Evolutionary conservation across 2,329 filamentous ascomycete genomes (phyloP).

Genomic region (Niveomyces coronatus): DNA sequence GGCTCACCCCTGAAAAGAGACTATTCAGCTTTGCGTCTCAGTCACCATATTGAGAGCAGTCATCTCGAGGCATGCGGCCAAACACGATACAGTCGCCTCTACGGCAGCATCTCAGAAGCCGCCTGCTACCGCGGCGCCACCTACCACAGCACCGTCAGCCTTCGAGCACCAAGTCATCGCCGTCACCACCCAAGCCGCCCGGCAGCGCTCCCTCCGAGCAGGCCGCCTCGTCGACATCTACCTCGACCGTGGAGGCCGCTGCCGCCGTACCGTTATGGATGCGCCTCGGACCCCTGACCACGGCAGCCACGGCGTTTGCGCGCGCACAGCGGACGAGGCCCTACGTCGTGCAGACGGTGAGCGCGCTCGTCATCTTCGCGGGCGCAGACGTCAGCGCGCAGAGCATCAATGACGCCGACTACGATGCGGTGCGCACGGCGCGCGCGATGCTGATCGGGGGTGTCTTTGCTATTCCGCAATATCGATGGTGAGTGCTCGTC

Average conservation of each 20-base stretch:
- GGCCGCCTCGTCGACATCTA: no score
- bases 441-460: constrained; percentile 67
- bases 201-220: not conserved
- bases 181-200: not conserved
- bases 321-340: constrained; percentile 62
- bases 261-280: constrained; percentile 38
- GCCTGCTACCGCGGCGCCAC: not conserved
- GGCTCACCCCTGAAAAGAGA: no score
- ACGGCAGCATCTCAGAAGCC: not conserved
- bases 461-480: constrained; percentile 64
- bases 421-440: constrained; percentile 58
- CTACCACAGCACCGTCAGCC: not conserved
- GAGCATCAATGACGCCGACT: constrained; percentile 49
- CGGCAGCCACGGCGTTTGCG: constrained; percentile 49
- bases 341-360: constrained; percentile 68
- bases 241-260: not conserved
- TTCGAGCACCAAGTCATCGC: not conserved
- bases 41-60: no score
- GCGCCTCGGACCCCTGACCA: constrained; percentile 46
- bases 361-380: constrained; percentile 68
- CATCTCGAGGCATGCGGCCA: constrained; percentile 1
- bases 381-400: constrained; percentile 71
- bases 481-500: constrained; percentile 61
- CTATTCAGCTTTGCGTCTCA: no score
- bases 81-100: not conserved